phyloP scores from a whole-genome alignment of 805 yeast genomes.

The Yarrowia sp. region DNA sequence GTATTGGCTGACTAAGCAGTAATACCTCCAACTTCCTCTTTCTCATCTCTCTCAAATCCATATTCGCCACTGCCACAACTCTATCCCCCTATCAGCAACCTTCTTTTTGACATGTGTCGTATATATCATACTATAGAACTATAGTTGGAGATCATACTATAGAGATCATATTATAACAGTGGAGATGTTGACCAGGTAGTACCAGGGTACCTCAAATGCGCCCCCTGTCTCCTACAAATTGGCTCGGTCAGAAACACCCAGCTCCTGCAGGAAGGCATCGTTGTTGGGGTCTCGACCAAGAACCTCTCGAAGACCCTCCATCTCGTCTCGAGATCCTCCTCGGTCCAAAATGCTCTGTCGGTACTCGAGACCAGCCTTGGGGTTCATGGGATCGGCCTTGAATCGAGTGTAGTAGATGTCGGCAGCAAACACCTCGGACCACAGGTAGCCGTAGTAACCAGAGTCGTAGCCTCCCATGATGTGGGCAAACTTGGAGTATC shows the following conservation, averaged over 20 bases:
- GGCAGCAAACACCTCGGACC: slow-evolving; percentile 81
- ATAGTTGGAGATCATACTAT: too few relatives aligned
- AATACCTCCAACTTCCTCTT: too few relatives aligned
- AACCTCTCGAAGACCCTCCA: slow-evolving; percentile 59
- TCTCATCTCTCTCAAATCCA: too few relatives aligned
- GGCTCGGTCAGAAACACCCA: background rate
- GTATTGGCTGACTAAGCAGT: too few relatives aligned
- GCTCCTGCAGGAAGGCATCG: slow-evolving; percentile 54
- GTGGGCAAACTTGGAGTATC: slow-evolving; percentile 73
- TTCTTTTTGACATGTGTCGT: background rate
- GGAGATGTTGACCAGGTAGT: too few relatives aligned
- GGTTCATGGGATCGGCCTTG: slow-evolving; percentile 62
- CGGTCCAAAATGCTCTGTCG: slow-evolving; percentile 64
- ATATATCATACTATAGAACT: too few relatives aligned
- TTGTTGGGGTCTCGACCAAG: slow-evolving; percentile 75
- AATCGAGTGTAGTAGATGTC: slow-evolving; percentile 75
- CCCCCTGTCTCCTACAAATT: background rate
- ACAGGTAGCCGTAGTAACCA: slow-evolving; percentile 82
- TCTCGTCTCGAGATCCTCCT: slow-evolving; percentile 72
- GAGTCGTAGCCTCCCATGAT: slow-evolving; percentile 82
- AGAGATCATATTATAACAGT: too few relatives aligned
- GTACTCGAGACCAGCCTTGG: slow-evolving; percentile 58
- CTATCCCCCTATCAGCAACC: slow-evolving; percentile 16
- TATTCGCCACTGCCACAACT: slow-evolving; percentile 10
- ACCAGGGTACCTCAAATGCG: too few relatives aligned